Evolutionary conservation across 129 eudicot genomes (phyloP).

Genomic region (Chrysanthemum seticuspe): DNA sequence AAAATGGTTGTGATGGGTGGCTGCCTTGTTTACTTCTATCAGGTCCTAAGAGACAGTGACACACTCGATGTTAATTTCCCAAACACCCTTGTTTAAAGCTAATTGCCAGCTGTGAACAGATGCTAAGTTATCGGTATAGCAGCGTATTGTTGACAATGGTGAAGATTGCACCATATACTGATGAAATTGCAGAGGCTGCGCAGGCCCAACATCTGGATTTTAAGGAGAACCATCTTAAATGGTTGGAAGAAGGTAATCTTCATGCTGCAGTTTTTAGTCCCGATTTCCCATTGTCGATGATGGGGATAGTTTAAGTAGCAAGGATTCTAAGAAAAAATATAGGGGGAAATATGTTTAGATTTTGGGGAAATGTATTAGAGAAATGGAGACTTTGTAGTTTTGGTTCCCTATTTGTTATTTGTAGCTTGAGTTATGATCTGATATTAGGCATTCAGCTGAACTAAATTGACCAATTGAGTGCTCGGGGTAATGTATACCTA

Average conservation of each 20-base stretch:
- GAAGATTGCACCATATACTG: constrained; percentile 68
- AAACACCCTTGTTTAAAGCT: constrained; percentile 85
- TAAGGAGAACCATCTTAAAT: constrained; percentile 81
- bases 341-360: constrained; percentile 86
- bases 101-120: constrained; percentile 76
- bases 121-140: constrained; percentile 81
- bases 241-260: constrained; percentile 94
- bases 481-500: not conserved
- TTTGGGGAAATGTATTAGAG: not conserved
- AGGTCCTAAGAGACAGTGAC: constrained; percentile 69
- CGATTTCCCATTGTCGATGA: constrained; percentile 31
- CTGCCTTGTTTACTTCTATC: constrained; percentile 86
- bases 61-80: constrained; percentile 65
- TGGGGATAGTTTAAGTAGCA: constrained; percentile 43
- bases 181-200: constrained; percentile 70
- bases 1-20: constrained; percentile 88
- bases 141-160: constrained; percentile 94
- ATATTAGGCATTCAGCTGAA: not conserved
- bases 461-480: not conserved
- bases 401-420: not conserved
- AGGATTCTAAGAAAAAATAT: constrained; percentile 75
- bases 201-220: constrained; percentile 71
- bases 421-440: not conserved
- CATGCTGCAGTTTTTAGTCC: constrained; percentile 89
- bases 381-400: constrained; percentile 3